A percentile compares a stretch with the other conserved stretches of the same genome.
Conservation (phyloP, 1,284 basidiomycete genomes). For the Pisolithus thermaeus region DNA sequence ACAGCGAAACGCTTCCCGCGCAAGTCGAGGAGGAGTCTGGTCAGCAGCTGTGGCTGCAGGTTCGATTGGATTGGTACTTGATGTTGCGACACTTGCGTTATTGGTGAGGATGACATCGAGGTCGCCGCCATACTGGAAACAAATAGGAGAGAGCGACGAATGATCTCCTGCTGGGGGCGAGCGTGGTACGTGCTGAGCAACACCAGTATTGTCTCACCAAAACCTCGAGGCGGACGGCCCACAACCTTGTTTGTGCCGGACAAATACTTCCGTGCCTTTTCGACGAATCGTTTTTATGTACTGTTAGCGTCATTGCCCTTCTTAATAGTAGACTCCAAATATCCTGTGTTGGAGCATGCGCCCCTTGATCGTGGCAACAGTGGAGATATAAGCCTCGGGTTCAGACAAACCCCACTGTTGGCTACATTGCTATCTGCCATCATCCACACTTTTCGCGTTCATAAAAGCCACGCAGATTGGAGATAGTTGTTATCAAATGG, state of each 20-base stretch:
- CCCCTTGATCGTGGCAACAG: not conserved
- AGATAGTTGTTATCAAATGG: slow-evolving; percentile 12
- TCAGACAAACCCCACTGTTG: not conserved
- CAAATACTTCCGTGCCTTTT: slow-evolving; percentile 20
- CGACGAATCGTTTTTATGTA: too few species aligned
- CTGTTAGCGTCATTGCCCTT: not conserved
- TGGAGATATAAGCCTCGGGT: not conserved
- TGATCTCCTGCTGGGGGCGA: slow-evolving; percentile 8
- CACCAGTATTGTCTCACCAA: slow-evolving; percentile 15
- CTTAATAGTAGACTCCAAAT: not conserved
- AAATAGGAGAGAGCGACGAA: slow-evolving; percentile 11
- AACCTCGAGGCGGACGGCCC: slow-evolving; percentile 27
- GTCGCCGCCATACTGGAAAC: slow-evolving; percentile 40
- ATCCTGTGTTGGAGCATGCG: not conserved
- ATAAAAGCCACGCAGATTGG: not conserved
- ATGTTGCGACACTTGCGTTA: slow-evolving; percentile 79
- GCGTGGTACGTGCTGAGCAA: slow-evolving; percentile 10
- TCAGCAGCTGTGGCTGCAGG: slow-evolving; percentile 78
- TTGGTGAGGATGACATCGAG: slow-evolving; percentile 64
- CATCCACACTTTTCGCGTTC: slow-evolving; percentile 2
- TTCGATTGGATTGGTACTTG: slow-evolving; percentile 59
- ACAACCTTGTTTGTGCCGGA: slow-evolving; percentile 23
- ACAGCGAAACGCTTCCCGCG: slow-evolving; percentile 90
- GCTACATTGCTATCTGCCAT: not conserved
- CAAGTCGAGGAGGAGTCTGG: slow-evolving; percentile 86